Evolutionary conservation across 2,329 filamentous ascomycete species (phyloP).

Genomic region (Talaromyces sp.): DNA sequence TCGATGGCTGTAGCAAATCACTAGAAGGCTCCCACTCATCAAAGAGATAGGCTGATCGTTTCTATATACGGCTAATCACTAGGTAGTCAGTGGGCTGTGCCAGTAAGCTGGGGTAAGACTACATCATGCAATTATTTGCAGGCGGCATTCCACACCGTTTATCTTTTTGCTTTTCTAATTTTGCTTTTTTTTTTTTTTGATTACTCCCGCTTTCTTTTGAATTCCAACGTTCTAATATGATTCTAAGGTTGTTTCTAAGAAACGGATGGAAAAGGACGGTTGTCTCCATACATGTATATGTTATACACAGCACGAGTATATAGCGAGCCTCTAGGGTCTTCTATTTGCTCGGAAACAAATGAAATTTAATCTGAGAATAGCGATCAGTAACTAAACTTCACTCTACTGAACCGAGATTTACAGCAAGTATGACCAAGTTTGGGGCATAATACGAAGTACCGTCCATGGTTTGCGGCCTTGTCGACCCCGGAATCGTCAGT

Average conservation of each 20-base stretch:
- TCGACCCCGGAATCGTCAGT: background rate
- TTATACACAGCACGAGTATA: background rate
- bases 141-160: background rate
- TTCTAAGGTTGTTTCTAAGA: background rate
- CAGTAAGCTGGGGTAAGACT: background rate
- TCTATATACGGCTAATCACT: background rate
- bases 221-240: background rate
- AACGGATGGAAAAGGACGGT: background rate
- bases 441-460: background rate
- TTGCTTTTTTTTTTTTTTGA: background rate
- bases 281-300: background rate
- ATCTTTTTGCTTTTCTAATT: background rate
- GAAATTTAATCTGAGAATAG: background rate
- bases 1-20: background rate
- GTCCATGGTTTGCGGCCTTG: background rate
- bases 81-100: background rate
- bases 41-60: background rate
- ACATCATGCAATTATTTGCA: background rate
- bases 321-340: too few relatives aligned
- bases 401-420: background rate
- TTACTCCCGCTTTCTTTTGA: background rate
- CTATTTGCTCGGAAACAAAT: too few relatives aligned
- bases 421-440: background rate
- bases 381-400: background rate
- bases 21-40: background rate